Evolutionary conservation across 306 rosid genomes (phyloP).

Genomic region (Pyrus pyrifolia): DNA sequence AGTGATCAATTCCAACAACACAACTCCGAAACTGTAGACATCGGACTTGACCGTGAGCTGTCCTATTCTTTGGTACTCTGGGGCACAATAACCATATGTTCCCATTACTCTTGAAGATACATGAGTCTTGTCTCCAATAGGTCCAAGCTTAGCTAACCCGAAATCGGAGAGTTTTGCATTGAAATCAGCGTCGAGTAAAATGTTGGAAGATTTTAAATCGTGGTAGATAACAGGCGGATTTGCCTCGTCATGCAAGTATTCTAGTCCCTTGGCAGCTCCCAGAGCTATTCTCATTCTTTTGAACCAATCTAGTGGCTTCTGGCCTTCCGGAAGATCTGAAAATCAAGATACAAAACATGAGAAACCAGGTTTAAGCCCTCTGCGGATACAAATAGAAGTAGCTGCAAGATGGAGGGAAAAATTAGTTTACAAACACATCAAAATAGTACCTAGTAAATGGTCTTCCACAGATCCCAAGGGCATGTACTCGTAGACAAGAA

Average conservation of each 20-base stretch:
- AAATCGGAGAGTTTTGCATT: constrained; percentile 90
- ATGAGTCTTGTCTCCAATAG: constrained; percentile 74
- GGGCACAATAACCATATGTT: constrained; percentile 94
- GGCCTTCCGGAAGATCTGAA: constrained; percentile 38
- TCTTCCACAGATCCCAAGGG: constrained; percentile 77
- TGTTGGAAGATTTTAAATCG: constrained; percentile 82
- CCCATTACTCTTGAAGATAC: constrained; percentile 97
- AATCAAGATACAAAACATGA: background rate
- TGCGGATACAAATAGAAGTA: background rate
- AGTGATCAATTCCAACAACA: constrained; percentile 74
- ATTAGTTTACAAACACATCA: background rate
- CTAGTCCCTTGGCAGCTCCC: constrained; percentile 81
- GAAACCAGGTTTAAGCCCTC: background rate
- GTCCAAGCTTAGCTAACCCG: constrained; percentile 86
- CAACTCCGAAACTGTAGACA: constrained; percentile 84
- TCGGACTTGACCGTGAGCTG: constrained; percentile 88
- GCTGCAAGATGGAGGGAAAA: background rate
- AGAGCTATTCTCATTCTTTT: constrained; percentile 70
- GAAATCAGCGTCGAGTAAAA: constrained; percentile 60
- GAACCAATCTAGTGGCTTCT: constrained; percentile 67
- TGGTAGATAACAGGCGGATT: constrained; percentile 87
- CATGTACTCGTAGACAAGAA: constrained; percentile 89
- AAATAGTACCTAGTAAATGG: constrained; percentile 55
- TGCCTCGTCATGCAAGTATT: constrained; percentile 77
- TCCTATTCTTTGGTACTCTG: constrained; percentile 93